phyloP scores from a whole-genome alignment of 2,329 filamentous ascomycete genomes.

The Trematosphaeria pertusa region DNA sequence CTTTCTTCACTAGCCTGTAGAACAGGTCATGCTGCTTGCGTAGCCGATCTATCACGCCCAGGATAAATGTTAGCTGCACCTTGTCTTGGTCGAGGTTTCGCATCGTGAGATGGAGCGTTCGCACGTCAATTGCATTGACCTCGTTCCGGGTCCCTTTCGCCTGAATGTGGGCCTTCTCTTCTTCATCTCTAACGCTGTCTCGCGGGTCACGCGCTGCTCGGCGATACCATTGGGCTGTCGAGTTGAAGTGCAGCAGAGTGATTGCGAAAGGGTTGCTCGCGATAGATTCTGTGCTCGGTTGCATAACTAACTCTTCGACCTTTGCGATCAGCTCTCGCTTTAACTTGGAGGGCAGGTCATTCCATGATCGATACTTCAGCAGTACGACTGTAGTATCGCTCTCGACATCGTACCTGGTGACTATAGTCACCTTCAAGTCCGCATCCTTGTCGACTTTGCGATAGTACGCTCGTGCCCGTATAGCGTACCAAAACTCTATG shows the following conservation, averaged over 20 bases:
- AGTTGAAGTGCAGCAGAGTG: no score
- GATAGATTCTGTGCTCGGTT: no score
- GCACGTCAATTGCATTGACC: conserved; percentile 9
- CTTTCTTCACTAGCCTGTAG: conserved; percentile 4
- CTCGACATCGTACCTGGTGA: conserved; percentile 12
- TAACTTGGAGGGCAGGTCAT: no score
- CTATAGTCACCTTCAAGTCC: conserved; percentile 14
- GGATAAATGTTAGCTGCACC: conserved; percentile 14
- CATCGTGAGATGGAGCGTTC: conserved; percentile 12
- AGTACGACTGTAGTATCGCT: conserved; percentile 11
- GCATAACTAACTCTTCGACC: no score
- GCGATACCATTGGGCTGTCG: no score
- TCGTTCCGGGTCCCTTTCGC: conserved; percentile 9
- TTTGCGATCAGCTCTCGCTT: no score
- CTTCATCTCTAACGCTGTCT: no score
- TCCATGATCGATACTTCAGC: conserved; percentile 17
- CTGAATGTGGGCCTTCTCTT: no score
- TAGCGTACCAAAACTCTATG: conserved; percentile 19
- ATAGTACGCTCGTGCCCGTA: conserved; percentile 13
- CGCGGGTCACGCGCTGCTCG: no score
- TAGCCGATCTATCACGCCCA: conserved; percentile 12
- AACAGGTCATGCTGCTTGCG: conserved; percentile 16
- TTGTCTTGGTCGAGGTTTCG: conserved; percentile 17
- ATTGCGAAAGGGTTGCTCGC: no score
- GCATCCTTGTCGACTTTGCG: conserved; percentile 14